Evolutionary conservation across 495 filamentous ascomycete genomes (phyloP), one percentile per base, ranked within the genome.

Genomic region (Annulohypoxylon maeteangense): DNA sequence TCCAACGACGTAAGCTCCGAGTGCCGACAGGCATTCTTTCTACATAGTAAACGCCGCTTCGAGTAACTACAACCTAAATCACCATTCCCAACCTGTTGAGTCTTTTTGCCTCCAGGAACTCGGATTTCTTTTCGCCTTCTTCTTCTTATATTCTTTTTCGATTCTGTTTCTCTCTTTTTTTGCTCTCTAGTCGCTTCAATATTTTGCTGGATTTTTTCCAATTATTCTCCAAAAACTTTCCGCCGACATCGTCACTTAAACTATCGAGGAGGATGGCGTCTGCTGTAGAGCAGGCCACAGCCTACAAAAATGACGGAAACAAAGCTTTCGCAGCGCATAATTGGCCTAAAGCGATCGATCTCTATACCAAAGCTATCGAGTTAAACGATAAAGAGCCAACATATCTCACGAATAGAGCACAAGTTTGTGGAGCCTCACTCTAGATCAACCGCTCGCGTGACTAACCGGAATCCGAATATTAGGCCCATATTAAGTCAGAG

Each of bases 401-500:
- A 5, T 98, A 93, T 82, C 98, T 91, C 84, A 91, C 92, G 74
- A 99, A 99, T 81, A 82, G 95, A 74, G 95, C 96, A 38, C 94
- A 97, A 87, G 94, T 97, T 78, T 63, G 87, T 81, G 51, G 45
- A 65, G 42, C 54, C 61, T 32, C 63, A 38, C 50, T 29, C 51
- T 22, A 18, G 7, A 32, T 67, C 62, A 53, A 50, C 23, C 71
- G 81, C 79, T 84, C 80, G 81, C 78, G 80, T 84, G 82, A 85
- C 83, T 85, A 57, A 85, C 75, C 12, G 47, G 12, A 47, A 44
- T 22, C 38, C 34, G 29, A 40, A 67, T 31, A 16, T 10, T 78
- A 97, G 93, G 91, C 93, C 60, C 87, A 99, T 78, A 93, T 98
- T 79, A 98, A 98, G 85, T 89, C 94, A 57, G 95, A 99, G 81